Conservation (phyloP, 352 stramenopile genomes). For the Phytopythium chamaehyphon region DNA sequence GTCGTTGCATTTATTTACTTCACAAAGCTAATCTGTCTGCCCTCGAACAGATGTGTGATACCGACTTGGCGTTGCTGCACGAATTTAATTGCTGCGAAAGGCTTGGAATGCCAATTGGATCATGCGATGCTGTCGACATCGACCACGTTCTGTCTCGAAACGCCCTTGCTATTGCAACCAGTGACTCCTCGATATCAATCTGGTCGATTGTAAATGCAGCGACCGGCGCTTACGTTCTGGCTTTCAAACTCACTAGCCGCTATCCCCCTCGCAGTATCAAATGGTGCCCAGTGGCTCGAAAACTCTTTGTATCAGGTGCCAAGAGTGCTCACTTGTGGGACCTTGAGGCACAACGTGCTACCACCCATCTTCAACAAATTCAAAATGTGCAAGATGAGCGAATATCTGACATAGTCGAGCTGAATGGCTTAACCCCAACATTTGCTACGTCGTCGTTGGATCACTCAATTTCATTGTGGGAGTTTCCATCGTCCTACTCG, state of each 20-base stretch:
- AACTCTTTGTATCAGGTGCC: conserved; percentile 39
- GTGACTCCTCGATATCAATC: conserved; percentile 48
- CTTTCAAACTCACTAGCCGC: conserved; percentile 48
- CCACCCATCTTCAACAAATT: conserved; percentile 21
- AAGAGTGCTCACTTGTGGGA: conserved; percentile 63
- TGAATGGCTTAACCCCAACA: conserved; percentile 37
- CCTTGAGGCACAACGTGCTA: conserved; percentile 37
- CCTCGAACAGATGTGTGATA: conserved; percentile 50
- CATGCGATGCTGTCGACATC: conserved; percentile 39
- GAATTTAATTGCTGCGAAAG: conserved; percentile 57
- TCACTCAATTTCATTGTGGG: conserved; percentile 69
- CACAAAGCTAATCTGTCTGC: background rate
- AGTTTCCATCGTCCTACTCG: conserved; percentile 31
- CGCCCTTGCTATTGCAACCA: conserved; percentile 46
- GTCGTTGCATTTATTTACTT: too few species aligned
- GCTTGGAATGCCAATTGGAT: conserved; percentile 8
- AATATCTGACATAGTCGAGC: conserved; percentile 52
- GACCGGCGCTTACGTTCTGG: conserved; percentile 57
- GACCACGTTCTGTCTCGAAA: conserved; percentile 55
- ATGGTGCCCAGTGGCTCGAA: conserved; percentile 45
- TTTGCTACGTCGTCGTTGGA: conserved; percentile 79
- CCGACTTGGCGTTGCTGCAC: conserved; percentile 57
- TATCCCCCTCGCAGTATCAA: conserved; percentile 47
- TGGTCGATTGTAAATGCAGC: conserved; percentile 66
- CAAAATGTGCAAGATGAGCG: conserved; percentile 32